These are phyloP conservation scores for Wickerhamomyces canadensis DNA, from an alignment of 805 yeast species.

Conservation along the genomic window DNA sequence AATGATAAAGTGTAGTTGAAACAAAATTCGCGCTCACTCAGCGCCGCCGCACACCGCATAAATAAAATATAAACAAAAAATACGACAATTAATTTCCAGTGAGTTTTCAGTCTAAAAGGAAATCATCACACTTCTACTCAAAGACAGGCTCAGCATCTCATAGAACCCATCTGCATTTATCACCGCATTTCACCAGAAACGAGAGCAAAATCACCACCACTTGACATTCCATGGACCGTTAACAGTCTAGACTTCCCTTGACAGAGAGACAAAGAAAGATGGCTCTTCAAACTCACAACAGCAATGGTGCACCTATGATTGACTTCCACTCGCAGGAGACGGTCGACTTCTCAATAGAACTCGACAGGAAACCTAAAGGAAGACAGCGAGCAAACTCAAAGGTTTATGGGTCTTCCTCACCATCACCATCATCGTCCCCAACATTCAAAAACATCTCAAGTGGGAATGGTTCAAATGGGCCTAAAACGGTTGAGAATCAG, in stretches of 20 bases:
- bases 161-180: too few species aligned
- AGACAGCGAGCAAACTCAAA: conserved; percentile 8
- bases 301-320: background rate
- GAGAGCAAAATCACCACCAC: too few species aligned
- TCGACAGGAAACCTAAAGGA: background rate
- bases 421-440: background rate
- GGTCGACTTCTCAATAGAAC: background rate
- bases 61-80: too few species aligned
- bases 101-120: too few species aligned
- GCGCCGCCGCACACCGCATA: too few species aligned
- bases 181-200: too few species aligned
- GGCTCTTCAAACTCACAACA: background rate
- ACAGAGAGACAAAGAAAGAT: background rate
- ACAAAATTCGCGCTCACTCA: too few species aligned
- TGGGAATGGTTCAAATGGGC: background rate
- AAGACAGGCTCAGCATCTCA: too few species aligned
- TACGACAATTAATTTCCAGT: too few species aligned
- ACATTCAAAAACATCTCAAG: background rate
- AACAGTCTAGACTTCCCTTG: background rate
- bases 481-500: background rate
- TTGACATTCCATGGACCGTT: too few species aligned
- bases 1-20: background rate
- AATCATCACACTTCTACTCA: too few species aligned
- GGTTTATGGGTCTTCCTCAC: conserved; percentile 6
- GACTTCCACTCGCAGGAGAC: background rate